Percentiles rank a stretch among this genome's conserved stretches.
phyloP scores from a whole-genome alignment of 768 basidiomycete genomes.

The Collybiopsis confluens region DNA sequence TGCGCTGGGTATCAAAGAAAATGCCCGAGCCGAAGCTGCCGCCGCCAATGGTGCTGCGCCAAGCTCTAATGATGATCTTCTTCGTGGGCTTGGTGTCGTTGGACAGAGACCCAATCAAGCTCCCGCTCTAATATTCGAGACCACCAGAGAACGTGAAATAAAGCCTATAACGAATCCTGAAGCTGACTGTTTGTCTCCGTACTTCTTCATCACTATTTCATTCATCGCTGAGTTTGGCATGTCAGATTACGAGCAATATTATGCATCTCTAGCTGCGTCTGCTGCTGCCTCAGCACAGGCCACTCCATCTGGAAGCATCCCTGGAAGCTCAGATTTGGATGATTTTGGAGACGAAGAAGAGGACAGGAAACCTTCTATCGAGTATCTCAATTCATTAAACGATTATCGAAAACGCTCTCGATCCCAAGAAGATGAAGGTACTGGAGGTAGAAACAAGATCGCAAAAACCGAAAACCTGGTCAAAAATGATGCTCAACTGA shows the following conservation, averaged over 20 bases:
- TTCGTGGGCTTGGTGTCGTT: constrained; percentile 62
- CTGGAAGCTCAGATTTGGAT: constrained; percentile 42
- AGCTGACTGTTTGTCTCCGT: constrained; percentile 55
- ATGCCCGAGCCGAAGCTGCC: constrained; percentile 43
- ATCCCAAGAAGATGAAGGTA: constrained; percentile 55
- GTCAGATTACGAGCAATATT: constrained; percentile 78
- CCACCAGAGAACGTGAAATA: constrained; percentile 23
- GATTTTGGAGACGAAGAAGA: constrained; percentile 59
- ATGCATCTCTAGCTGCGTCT: constrained; percentile 71
- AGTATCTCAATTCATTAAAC: constrained; percentile 66
- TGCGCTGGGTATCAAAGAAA: constrained; percentile 76
- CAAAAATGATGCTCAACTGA: constrained; percentile 2
- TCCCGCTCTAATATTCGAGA: constrained; percentile 10
- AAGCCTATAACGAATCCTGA: constrained; percentile 53
- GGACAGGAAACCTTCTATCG: constrained; percentile 61
- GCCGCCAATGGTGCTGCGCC: constrained; percentile 24
- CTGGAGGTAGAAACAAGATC: constrained; percentile 30
- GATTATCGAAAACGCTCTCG: constrained; percentile 73
- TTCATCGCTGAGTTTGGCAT: not conserved
- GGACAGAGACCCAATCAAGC: constrained; percentile 31
- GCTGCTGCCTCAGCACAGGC: constrained; percentile 52
- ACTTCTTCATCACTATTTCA: not conserved
- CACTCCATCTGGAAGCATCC: constrained; percentile 55
- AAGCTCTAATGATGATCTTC: constrained; percentile 65
- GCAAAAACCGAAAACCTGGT: constrained; percentile 33